Percentiles rank a stretch among this genome's conserved stretches.
Evolutionary conservation across 2,329 filamentous ascomycete genomes (phyloP).

Genomic region (Cladosporium colombiae): DNA sequence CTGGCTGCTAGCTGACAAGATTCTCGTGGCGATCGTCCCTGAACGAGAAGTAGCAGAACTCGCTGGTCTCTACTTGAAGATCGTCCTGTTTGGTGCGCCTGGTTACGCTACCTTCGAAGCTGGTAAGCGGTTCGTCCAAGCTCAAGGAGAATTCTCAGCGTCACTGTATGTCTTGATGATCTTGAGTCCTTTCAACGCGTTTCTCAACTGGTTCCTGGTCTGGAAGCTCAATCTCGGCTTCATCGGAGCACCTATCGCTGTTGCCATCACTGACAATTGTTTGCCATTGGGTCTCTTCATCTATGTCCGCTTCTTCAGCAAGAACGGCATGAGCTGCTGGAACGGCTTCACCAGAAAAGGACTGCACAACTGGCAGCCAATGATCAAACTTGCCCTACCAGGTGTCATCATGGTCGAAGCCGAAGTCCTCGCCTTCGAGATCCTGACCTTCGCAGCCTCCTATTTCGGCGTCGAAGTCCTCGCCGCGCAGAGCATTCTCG

Average conservation of each 20-base stretch:
- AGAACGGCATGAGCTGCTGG: conserved; percentile 69
- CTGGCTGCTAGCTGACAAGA: conserved; percentile 67
- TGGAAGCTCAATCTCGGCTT: conserved; percentile 70
- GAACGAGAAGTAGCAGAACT: conserved; percentile 68
- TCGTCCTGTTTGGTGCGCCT: conserved; percentile 69
- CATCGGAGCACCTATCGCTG: conserved; percentile 74
- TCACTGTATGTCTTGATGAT: conserved; percentile 79
- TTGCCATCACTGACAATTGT: conserved; percentile 71
- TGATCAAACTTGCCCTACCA: conserved; percentile 83
- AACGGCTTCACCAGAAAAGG: conserved; percentile 69
- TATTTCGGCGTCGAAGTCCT: conserved; percentile 76
- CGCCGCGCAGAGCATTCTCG: conserved; percentile 64
- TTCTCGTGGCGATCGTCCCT: conserved; percentile 66
- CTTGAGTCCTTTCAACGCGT: conserved; percentile 75
- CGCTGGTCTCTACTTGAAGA: conserved; percentile 70
- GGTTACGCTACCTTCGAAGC: conserved; percentile 75
- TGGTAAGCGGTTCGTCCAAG: conserved; percentile 82
- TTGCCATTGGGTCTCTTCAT: conserved; percentile 69
- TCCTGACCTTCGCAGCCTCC: conserved; percentile 77
- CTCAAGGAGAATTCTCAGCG: conserved; percentile 79
- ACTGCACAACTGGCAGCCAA: conserved; percentile 72
- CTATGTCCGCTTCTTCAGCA: conserved; percentile 69
- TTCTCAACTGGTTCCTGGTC: conserved; percentile 78
- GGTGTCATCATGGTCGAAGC: conserved; percentile 92
- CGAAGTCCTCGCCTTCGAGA: conserved; percentile 88